Conservation (phyloP, 2,329 filamentous ascomycete species). For the Clarireedia sp. region DNA sequence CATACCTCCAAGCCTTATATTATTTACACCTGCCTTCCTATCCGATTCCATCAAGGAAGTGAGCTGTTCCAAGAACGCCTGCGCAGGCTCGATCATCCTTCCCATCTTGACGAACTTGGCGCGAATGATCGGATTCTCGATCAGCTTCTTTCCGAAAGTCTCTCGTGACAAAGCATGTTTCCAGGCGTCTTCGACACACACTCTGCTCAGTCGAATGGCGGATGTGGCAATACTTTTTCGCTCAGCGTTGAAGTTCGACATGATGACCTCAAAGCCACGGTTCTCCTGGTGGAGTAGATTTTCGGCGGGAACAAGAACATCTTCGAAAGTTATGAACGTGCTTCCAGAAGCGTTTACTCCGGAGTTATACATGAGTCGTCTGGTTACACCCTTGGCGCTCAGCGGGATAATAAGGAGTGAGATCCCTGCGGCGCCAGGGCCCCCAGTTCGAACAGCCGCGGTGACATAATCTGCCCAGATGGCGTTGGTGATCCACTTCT, state of each 20-base stretch:
- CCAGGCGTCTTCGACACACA: constrained; percentile 46
- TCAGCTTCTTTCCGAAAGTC: constrained; percentile 51
- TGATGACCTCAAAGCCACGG: constrained; percentile 48
- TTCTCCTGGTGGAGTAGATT: constrained; percentile 49
- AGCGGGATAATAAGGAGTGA: constrained; percentile 51
- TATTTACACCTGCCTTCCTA: constrained; percentile 19
- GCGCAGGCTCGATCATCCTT: constrained; percentile 51
- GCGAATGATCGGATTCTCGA: constrained; percentile 50
- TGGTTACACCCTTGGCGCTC: constrained; percentile 40
- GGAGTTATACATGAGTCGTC: constrained; percentile 52
- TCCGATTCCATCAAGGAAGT: constrained; percentile 33
- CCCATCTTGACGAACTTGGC: constrained; percentile 53
- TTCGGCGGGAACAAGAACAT: constrained; percentile 45
- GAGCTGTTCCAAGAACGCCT: constrained; percentile 54
- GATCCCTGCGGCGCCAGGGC: constrained; percentile 43
- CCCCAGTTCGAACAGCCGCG: constrained; percentile 53
- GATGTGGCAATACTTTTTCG: constrained; percentile 49
- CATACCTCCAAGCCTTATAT: constrained; percentile 41
- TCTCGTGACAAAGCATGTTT: constrained; percentile 43
- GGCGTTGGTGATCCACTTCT: constrained; percentile 61
- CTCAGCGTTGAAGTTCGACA: constrained; percentile 54
- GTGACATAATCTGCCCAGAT: constrained; percentile 54
- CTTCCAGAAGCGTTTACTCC: constrained; percentile 57
- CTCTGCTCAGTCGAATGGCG: constrained; percentile 49
- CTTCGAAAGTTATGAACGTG: constrained; percentile 47